Evolutionary conservation across 2,329 filamentous ascomycete genomes (phyloP), one percentile per base, ranked within the genome.

Genomic region (Trichophyton simii): DNA sequence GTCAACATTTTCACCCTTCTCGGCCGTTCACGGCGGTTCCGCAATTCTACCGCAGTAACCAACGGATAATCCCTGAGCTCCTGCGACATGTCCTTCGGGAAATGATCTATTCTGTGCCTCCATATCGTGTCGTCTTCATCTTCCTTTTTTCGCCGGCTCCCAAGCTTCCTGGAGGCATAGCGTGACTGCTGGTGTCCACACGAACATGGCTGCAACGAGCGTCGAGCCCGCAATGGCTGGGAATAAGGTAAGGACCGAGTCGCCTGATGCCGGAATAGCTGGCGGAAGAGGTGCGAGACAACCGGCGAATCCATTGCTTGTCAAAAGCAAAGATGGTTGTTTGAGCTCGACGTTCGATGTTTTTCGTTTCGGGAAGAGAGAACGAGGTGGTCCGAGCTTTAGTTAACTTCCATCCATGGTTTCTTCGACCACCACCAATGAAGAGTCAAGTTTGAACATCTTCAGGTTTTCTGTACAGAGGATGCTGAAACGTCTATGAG

Each of bases 1-100:
- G 95, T 88, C 70, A 96, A 78, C 94, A 99, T 99, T 82, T 96
- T 96, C 67, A 96, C 91, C 73, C 88, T 83, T 70, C 83, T 83
- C 52, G 94, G 94, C 69, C 94, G 80, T 71, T 95, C 87, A 60
- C 78, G 85, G 60, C 88, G 82, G 66, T 75, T 78, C 67, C 87
- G 85, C 66, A 99, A 77, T 64, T 90, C 86, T 66, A 87, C 81
- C n/a, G 90, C 83, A 7, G 91, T 95, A 57, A 99, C 87, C 71
- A 87, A 84, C 0, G 94, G 91, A 70, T 89, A 96, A 69, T 83
- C 81, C 64, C 84, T 82, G 72, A 91, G 91, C 73, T 97, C 91
- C 55, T 89, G 84, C 1, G 82, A 80, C 73, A 89, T 86, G 71
- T 99, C 89, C 61, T 82, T 78, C 0, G 88, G 85, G 63, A 94